Evolutionary conservation across 1,284 basidiomycete genomes (phyloP), one percentile per base, ranked within the genome.

Genomic region (Thelephora terrestris): DNA sequence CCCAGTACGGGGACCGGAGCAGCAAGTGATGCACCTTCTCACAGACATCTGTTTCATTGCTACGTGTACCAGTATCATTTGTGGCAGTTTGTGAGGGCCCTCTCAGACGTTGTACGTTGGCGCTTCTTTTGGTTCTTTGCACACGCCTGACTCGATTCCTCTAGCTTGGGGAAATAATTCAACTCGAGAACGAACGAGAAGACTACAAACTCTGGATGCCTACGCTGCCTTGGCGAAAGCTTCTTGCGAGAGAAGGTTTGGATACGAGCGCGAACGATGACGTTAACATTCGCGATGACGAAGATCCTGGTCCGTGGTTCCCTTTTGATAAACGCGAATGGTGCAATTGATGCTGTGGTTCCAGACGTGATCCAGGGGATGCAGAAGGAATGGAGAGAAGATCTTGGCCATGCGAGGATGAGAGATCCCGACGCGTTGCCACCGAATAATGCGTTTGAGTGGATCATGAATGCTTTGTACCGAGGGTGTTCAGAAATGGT

Each of bases 361-460:
- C 14, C 29, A 77, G 82, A 85, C 52, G 59, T 68, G 4, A 77
- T 86, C 32, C 78, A 78, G 48, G 80, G 81, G 10, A 63, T 81
- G n/a, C 66, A 74, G 23, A 64, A 67, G 2, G 59, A 61, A 23
- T 55, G 58, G 50, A 55, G 62, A 17, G 57, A 66, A 1, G 78
- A 81, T 53, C 68, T 85, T 1, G 80, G 81, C 2, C 58, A 73
- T 40, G 73, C 82, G 0, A 62, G 66, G 17, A 66, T 72, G 2
- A 69, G 86, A 32, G 82, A 90, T 63, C 86, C 86, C 0, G 86
- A 90, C 57, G 85, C 82, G 0, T 61, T 89, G 1, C 83, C 85
- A 6, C 84, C 85, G 0, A 61, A 65, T 1, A 86, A 84, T 52
- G 34, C 54, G 2, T 65, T 82, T 34, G 79, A 86, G 55, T 63